Evolutionary conservation across 495 filamentous ascomycete species (phyloP), one percentile per base, ranked within the genome.

Genomic region (Cenococcum geophilum): DNA sequence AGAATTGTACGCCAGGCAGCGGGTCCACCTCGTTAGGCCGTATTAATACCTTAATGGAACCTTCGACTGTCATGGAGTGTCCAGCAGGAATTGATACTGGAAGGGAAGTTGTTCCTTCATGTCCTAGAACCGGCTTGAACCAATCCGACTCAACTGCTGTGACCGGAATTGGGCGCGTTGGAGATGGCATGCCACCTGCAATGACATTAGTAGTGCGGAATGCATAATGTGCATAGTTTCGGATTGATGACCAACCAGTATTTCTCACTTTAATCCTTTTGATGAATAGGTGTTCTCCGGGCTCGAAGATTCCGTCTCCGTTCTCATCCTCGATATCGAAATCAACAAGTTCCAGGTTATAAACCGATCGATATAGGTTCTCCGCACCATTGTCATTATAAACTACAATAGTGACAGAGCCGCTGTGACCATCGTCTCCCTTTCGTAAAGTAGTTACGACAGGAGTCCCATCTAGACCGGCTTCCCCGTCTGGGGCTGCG

Each of bases 251-350:
- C 43, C 3, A 12, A 27, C 56, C 56, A n/a, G 21, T 18, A 32
- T 58, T 58, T 12, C 56, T 21, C 14, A 58, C 42, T n/a, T 11
- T 25, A 2, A 58, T 58, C 10, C 36, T 48, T 50, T 32, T n/a
- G 12, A 58, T 58, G 56, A 58, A 21, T 1, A 49, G n/a, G 42
- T 42, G 36, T 34, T 58, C 56, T 23, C 56, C 56, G n/a, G 56
- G 56, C 21, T 58, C 56, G 36, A 49, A 58, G 5, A 58, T 32
- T 16, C 56, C 37, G 43, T 58, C 56, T n/a, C 42, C 23, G 14
- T 58, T 58, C 42, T 58, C 56, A 21, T 58, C 56, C 36, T 42
- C 56, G 22, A 58, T 37, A 25, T 58, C 56, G 22, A 58, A 58
- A 5, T 49, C 56, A 27, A 58, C 22, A 1, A 58, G 56, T 35